Base-by-base conservation (phyloP, 1,284 basidiomycete genomes). In the Pascua guehoae region DNA sequence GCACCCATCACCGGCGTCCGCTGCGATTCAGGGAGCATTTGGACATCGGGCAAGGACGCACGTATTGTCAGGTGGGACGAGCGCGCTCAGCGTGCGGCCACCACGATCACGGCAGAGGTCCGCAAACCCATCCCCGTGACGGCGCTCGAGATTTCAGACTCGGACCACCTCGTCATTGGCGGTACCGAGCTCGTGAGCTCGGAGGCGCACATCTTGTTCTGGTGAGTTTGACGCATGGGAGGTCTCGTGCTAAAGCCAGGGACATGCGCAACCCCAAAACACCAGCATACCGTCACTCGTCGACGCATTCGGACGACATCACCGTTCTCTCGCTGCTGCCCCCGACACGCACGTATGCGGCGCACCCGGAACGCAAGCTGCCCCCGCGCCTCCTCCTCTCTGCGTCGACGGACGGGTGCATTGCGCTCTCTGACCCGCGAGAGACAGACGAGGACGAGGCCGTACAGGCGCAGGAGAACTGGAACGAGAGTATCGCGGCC, bases 271-370 rank as follows among this genome's bases (percentile, higher is more conserved):
- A 73, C 45, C 41, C 73, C 16, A 62, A 68, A 17, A 45, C 68
- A 16, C 73, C 79, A 0, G 63, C 76, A 1, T 78, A 79, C 63
- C 60, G 69, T 5, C 80, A 81, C 63, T 67, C 75, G 8, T 78
- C 80, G 8, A 77, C 79, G 12, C 80, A 81, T 59, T 79, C 78
- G 16, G 79, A 81, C 71, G 79, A 80, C 60, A 77, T 81, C 58
- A 81, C 79, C 16, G 67, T 76, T 41, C 74, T 80, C 16, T 70
- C 74, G 8, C 73, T 80, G 47, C 71, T 79, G 15, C 79, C 79
- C 0, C 61, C 74, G 2, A 73, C 75, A 0, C 63, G 67, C 0
- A 50, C 69, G 9, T 73, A 68, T 57, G 50, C 69, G 37, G 42
- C 58, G 11, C 54, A 58, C 10, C 38, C 46, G 0, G 49, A 68